These are phyloP conservation scores for Phyllosticta ampelicida DNA, from an alignment of 2,329 filamentous ascomycete species.

Conservation along the genomic window DNA sequence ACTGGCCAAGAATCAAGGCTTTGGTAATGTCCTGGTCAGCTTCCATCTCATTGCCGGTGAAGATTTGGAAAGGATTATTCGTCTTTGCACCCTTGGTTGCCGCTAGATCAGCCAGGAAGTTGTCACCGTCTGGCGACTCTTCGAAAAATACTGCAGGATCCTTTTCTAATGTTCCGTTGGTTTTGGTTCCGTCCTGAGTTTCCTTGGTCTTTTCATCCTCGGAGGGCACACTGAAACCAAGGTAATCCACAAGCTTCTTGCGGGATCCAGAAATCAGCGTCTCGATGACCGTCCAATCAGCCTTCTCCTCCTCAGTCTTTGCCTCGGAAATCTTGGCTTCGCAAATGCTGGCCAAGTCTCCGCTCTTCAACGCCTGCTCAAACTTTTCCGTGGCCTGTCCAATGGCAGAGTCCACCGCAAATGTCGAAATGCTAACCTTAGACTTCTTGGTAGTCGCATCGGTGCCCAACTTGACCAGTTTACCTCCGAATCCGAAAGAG, in stretches of 20 bases:
- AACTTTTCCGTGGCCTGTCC: slow-evolving; percentile 79
- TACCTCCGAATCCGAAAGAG: slow-evolving; percentile 92
- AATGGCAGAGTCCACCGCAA: slow-evolving; percentile 76
- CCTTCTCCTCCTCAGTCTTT: slow-evolving; percentile 80
- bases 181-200: slow-evolving; percentile 34
- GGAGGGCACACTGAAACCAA: slow-evolving; percentile 64
- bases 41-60: slow-evolving; percentile 69
- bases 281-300: slow-evolving; percentile 91
- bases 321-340: slow-evolving; percentile 65
- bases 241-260: slow-evolving; percentile 73
- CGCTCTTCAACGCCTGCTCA: slow-evolving; percentile 67
- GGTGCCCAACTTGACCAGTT: slow-evolving; percentile 66
- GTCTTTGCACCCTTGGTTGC: slow-evolving; percentile 87
- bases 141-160: slow-evolving; percentile 66
- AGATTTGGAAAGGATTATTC: slow-evolving; percentile 86
- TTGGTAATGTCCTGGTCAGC: slow-evolving; percentile 81
- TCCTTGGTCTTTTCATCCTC: slow-evolving; percentile 36
- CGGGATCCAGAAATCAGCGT: slow-evolving; percentile 76
- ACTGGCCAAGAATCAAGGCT: slow-evolving; percentile 80
- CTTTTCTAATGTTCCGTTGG: slow-evolving; percentile 31
- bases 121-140: slow-evolving; percentile 59
- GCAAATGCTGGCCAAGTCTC: slow-evolving; percentile 69
- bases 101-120: slow-evolving; percentile 74
- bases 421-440: slow-evolving; percentile 74
- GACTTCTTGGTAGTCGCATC: slow-evolving; percentile 55